Conservation (phyloP, 1,139 yeast species). For the Suhomyces terraborum region DNA sequence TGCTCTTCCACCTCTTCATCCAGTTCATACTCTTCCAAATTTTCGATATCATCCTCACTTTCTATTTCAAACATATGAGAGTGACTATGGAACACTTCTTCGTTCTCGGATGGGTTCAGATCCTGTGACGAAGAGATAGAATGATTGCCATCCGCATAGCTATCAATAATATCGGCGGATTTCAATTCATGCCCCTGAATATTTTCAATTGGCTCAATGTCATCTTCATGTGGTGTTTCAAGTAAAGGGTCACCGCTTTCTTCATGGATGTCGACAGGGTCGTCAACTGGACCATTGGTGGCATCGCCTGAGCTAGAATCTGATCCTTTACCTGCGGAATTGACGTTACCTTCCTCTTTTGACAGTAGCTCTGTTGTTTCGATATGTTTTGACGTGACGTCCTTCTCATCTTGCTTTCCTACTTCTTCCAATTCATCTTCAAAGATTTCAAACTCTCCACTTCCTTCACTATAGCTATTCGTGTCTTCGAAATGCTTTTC, state of each 20-base stretch:
- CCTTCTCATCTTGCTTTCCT: slow-evolving; percentile 14
- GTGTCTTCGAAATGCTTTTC: slow-evolving; percentile 1
- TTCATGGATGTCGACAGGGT: background rate
- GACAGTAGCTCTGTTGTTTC: background rate
- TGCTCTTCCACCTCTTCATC: slow-evolving; percentile 4
- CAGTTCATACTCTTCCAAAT: slow-evolving; percentile 17
- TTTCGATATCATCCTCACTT: slow-evolving; percentile 22
- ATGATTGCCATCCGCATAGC: background rate
- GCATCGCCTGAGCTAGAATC: background rate
- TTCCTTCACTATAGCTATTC: slow-evolving; percentile 1
- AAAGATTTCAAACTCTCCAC: slow-evolving; percentile 10
- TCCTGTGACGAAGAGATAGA: background rate
- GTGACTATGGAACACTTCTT: background rate
- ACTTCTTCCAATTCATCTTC: slow-evolving; percentile 9
- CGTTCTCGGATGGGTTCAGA: background rate
- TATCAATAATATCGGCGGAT: background rate
- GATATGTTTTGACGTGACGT: background rate
- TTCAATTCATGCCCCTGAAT: background rate
- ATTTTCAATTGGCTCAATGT: background rate
- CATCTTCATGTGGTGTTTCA: background rate
- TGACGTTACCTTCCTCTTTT: background rate
- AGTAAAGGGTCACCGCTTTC: background rate
- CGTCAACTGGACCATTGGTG: background rate
- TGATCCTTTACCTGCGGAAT: background rate
- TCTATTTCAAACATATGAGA: slow-evolving; percentile 7